phyloP scores from a whole-genome alignment of 768 basidiomycete genomes.

The Rhodotorula graminis region DNA sequence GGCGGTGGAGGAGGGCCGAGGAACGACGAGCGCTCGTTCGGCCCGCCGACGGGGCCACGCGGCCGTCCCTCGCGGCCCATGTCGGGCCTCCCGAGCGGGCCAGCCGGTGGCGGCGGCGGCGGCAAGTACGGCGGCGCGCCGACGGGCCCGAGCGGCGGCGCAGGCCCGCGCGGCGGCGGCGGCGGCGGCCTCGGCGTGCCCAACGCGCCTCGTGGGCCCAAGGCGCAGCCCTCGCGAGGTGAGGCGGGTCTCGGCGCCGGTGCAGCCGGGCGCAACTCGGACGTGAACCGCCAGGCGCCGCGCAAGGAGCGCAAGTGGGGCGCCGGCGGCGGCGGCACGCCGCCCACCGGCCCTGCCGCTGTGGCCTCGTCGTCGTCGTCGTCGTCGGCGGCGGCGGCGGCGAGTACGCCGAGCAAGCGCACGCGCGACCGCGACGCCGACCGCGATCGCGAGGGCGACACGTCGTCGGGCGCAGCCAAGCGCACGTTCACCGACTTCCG shows the following conservation, averaged over 20 bases:
- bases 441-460: slow-evolving; percentile 40
- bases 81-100: background rate
- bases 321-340: background rate
- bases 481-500: slow-evolving; percentile 97
- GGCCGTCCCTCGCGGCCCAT: background rate
- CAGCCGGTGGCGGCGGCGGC: background rate
- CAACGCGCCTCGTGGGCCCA: slow-evolving; percentile 31
- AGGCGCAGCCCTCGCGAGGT: background rate
- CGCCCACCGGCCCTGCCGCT: no score
- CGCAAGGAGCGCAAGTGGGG: slow-evolving; percentile 34
- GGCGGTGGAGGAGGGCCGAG: background rate
- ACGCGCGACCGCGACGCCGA: slow-evolving; percentile 35
- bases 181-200: background rate
- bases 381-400: background rate
- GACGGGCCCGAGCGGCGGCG: background rate
- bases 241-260: background rate
- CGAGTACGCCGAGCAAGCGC: slow-evolving; percentile 19
- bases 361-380: background rate
- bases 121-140: slow-evolving; percentile 1
- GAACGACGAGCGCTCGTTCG: background rate
- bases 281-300: slow-evolving; percentile 11
- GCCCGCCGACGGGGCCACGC: background rate
- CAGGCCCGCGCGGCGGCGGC: no score
- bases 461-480: slow-evolving; percentile 45
- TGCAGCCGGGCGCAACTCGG: background rate